Percentiles rank a stretch among this genome's conserved stretches.
phyloP scores from a whole-genome alignment of 2,329 filamentous ascomycete genomes.

The Verticillium dahliae region DNA sequence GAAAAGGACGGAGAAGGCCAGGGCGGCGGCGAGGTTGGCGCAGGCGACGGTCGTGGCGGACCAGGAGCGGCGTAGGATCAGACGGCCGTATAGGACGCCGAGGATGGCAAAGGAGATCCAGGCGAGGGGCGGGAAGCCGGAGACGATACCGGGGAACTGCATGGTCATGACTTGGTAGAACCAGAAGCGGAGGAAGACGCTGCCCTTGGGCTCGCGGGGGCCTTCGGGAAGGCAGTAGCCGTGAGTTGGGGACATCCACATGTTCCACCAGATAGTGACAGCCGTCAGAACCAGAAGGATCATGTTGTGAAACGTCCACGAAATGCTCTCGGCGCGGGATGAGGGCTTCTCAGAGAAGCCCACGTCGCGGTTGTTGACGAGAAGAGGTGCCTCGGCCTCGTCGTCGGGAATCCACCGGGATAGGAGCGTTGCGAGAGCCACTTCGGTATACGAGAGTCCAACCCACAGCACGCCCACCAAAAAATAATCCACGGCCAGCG shows the following conservation, averaged over 20 bases:
- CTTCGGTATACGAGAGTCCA: slow-evolving; percentile 25
- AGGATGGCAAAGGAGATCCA: slow-evolving; percentile 40
- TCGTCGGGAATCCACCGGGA: slow-evolving; percentile 4
- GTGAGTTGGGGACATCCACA: slow-evolving; percentile 33
- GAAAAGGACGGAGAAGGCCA: slow-evolving; percentile 29
- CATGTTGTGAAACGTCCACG: slow-evolving; percentile 34
- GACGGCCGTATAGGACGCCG: slow-evolving; percentile 34
- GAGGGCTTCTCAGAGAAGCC: background rate
- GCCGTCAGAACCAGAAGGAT: slow-evolving; percentile 24
- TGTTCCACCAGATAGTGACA: slow-evolving; percentile 38
- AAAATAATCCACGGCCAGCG: slow-evolving; percentile 37
- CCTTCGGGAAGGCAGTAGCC: slow-evolving; percentile 24
- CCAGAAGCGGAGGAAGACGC: slow-evolving; percentile 28
- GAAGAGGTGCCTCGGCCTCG: slow-evolving; percentile 20
- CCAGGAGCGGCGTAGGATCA: slow-evolving; percentile 26
- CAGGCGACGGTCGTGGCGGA: slow-evolving; percentile 16
- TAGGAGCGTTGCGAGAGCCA: slow-evolving; percentile 19
- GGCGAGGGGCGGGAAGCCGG: slow-evolving; percentile 35
- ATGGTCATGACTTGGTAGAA: slow-evolving; percentile 26
- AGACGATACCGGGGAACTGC: slow-evolving; percentile 20
- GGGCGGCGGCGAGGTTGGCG: slow-evolving; percentile 20
- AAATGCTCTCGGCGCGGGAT: slow-evolving; percentile 14
- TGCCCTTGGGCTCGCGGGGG: slow-evolving; percentile 7
- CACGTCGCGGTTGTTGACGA: slow-evolving; percentile 9
- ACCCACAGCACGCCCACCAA: slow-evolving; percentile 35